phyloP scores from a whole-genome alignment of 495 filamentous ascomycete genomes.

The Lophiotrema nucula region DNA sequence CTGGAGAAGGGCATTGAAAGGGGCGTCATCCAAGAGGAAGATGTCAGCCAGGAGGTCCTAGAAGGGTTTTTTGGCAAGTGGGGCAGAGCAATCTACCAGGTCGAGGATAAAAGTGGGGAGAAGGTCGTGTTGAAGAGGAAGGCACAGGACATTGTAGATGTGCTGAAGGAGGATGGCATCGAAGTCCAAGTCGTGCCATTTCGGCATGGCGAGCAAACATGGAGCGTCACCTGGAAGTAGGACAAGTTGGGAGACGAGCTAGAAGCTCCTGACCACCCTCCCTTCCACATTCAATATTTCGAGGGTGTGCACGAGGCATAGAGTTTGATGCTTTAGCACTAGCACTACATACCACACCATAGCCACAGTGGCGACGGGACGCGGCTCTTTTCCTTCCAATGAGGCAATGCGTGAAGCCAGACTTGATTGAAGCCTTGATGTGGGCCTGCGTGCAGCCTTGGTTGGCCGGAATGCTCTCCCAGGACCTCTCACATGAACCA shows the following conservation, averaged over 20 bases:
- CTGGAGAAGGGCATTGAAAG: slow-evolving; percentile 67
- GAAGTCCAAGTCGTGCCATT: slow-evolving; percentile 69
- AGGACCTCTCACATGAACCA: neutral
- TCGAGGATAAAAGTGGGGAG: slow-evolving; percentile 48
- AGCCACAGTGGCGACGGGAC: too few relatives aligned
- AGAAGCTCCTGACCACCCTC: too few relatives aligned
- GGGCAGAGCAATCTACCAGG: slow-evolving; percentile 73
- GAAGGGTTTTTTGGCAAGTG: slow-evolving; percentile 72
- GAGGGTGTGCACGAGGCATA: too few relatives aligned
- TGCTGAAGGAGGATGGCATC: slow-evolving; percentile 61
- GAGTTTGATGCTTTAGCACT: too few relatives aligned
- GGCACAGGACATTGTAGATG: slow-evolving; percentile 60
- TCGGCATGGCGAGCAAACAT: slow-evolving; percentile 62
- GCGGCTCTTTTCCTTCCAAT: too few relatives aligned
- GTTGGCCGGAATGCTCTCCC: neutral
- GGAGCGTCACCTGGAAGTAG: slow-evolving; percentile 49
- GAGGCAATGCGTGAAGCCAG: too few relatives aligned
- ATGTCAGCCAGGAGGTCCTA: slow-evolving; percentile 69
- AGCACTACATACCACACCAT: too few relatives aligned
- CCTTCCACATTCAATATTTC: too few relatives aligned
- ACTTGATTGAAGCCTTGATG: too few relatives aligned
- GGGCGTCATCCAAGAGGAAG: slow-evolving; percentile 61
- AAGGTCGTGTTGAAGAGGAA: slow-evolving; percentile 63
- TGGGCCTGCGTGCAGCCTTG: neutral
- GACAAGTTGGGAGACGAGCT: neutral